Evolutionary conservation across 495 filamentous ascomycete genomes (phyloP), one percentile per base, ranked within the genome.

Genomic region (Aspergillus diversus): DNA sequence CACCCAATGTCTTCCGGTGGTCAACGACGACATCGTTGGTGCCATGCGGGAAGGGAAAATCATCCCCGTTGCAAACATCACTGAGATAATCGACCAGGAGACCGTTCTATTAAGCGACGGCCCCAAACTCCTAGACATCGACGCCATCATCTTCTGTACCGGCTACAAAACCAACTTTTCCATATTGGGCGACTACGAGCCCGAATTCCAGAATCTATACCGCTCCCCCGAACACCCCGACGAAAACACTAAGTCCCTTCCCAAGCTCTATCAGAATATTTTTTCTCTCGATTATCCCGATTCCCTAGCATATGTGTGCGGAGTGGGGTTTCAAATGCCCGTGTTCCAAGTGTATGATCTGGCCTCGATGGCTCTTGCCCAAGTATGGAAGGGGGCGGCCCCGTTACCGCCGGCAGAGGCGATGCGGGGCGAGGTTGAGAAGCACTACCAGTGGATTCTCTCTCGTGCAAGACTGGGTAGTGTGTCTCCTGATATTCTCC

Each of bases 221-320:
- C 56, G 12, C 35, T 39, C n/a, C 35, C 35, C 35, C 35, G 35
- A 12, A 12, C 35, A 6, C 35, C 35, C 12, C 35, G 35, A 12
- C 35, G n/a, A n/a, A 39, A 12, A 39, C 3, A 31, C 52, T 31
- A 65, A 55, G 5, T 49, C 65, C 8, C 61, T 71, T 37, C 64
- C 77, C 6, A 39, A 39, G 35, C 35, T 39, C 54, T 77, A 68
- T 63, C 72, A 75, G 66, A 77, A 76, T 57, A 37, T 80, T 48
- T 74, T 75, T 60, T 75, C 76, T n/a, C 71, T 74, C 9, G 48
- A 61, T 33, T 71, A 77, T 61, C 71, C 75, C 7, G 69, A 73
- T 53, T 73, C 69, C 31, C 57, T 70, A 21, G 72, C 67, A 13
- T 42, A 74, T 51, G 59, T 77, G 32, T 51, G 56, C 33, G 47